Conservation (phyloP, 306 rosid species). For the Castanea sativa region DNA sequence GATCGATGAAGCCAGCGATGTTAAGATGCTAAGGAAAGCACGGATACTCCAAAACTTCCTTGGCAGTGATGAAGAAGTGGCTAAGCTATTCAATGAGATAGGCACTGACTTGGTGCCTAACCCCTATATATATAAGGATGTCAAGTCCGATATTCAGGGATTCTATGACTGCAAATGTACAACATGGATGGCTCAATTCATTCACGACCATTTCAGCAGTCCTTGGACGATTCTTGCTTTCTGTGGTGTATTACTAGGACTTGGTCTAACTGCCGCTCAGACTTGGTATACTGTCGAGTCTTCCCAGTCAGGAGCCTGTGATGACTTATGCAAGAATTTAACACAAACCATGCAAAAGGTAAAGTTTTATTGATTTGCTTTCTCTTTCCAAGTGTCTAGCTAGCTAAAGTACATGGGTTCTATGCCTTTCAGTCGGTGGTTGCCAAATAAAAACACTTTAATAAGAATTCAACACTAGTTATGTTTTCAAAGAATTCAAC, state of each 20-base stretch:
- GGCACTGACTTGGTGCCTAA: constrained; percentile 19
- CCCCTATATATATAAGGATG: accelerated
- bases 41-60: constrained; percentile 1
- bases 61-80: constrained; percentile 25
- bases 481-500: no score
- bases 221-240: constrained; percentile 24
- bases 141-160: not conserved
- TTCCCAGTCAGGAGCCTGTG: no score
- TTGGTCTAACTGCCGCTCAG: not conserved
- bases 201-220: constrained; percentile 15
- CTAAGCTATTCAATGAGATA: constrained; percentile 17
- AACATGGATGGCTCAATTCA: constrained; percentile 24
- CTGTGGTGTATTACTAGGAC: not conserved
- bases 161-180: constrained; percentile 16
- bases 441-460: no score
- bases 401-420: no score
- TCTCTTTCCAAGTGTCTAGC: no score
- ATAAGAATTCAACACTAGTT: no score
- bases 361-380: no score
- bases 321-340: no score
- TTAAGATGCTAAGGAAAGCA: constrained; percentile 6
- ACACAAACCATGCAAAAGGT: not conserved
- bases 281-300: constrained; percentile 1
- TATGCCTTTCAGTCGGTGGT: no score
- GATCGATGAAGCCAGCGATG: constrained; percentile 12